Conservation (phyloP, 2,329 filamentous ascomycete genomes). For the Graphiopsis chlorocephala region DNA sequence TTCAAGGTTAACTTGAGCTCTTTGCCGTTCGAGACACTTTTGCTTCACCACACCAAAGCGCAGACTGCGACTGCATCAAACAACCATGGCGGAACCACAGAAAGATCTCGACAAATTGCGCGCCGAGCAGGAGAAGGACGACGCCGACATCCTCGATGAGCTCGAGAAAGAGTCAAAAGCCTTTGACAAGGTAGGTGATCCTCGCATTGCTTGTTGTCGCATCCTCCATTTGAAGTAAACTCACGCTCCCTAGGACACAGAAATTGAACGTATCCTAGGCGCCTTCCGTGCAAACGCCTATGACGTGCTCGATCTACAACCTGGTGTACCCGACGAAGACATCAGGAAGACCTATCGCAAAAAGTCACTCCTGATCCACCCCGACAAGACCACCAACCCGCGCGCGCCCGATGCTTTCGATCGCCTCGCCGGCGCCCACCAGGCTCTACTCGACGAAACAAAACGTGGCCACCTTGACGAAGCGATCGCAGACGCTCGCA, state of each 20-base stretch:
- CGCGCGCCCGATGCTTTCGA: constrained; percentile 93
- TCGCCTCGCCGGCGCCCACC: constrained; percentile 91
- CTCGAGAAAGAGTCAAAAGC: constrained; percentile 85
- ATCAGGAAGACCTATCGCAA: constrained; percentile 94
- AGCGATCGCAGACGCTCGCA: constrained; percentile 91
- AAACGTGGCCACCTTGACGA: constrained; percentile 83
- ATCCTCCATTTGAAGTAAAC: not conserved
- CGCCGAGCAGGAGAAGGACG: constrained; percentile 39
- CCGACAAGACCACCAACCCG: constrained; percentile 93
- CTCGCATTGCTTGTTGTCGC: not conserved
- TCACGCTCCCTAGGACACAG: constrained; percentile 65
- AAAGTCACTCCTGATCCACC: constrained; percentile 98
- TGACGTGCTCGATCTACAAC: constrained; percentile 90
- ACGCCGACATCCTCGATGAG: constrained; percentile 73
- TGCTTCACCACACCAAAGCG: not conserved
- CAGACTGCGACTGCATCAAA: too few relatives aligned
- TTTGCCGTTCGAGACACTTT: not conserved
- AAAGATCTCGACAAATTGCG: constrained; percentile 30
- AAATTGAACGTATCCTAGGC: constrained; percentile 90
- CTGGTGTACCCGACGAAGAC: constrained; percentile 90
- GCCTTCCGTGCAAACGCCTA: constrained; percentile 86
- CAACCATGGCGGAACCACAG: constrained; percentile 27
- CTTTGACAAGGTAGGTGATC: constrained; percentile 71
- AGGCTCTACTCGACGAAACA: constrained; percentile 90
- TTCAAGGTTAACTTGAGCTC: not conserved